A percentile compares a stretch with the other conserved stretches of the same genome.
Conservation (phyloP, 2,329 filamentous ascomycete genomes). For the Harringtonia lauricola region DNA sequence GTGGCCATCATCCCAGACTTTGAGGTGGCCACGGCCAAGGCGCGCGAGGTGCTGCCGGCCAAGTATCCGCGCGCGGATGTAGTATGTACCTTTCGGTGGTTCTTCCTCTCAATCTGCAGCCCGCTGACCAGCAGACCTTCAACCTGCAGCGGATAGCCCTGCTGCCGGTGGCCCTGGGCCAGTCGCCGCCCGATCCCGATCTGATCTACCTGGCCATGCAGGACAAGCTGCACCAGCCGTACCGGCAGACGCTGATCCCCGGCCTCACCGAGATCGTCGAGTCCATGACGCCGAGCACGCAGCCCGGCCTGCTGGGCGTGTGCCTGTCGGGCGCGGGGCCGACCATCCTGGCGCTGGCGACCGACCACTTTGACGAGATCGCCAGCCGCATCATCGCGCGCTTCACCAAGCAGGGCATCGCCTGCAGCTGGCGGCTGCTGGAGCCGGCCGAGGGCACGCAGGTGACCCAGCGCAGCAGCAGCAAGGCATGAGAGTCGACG, state of each 20-base stretch:
- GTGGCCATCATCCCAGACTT: constrained; percentile 95
- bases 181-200: constrained; percentile 81
- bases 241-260: constrained; percentile 83
- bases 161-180: constrained; percentile 77
- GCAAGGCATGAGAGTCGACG: too few species aligned
- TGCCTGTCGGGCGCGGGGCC: constrained; percentile 92
- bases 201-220: constrained; percentile 98
- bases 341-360: constrained; percentile 87
- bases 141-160: constrained; percentile 92
- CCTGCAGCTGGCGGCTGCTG: constrained; percentile 77
- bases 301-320: constrained; percentile 83
- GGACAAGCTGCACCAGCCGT: constrained; percentile 95
- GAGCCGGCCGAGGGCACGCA: constrained; percentile 70
- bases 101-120: neutral
- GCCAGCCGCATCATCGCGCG: constrained; percentile 65
- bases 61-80: constrained; percentile 73
- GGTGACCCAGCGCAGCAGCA: constrained; percentile 24
- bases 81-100: constrained; percentile 36
- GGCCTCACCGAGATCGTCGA: constrained; percentile 84
- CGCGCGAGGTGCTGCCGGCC: constrained; percentile 72
- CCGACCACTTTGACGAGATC: constrained; percentile 79
- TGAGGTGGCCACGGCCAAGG: constrained; percentile 87
- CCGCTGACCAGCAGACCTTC: constrained; percentile 42
- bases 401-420: constrained; percentile 63
- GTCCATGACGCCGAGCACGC: constrained; percentile 77